Evolutionary conservation across 2,329 filamentous ascomycete genomes (phyloP).

Genomic region (Nannizziopsis arthrosporioides): DNA sequence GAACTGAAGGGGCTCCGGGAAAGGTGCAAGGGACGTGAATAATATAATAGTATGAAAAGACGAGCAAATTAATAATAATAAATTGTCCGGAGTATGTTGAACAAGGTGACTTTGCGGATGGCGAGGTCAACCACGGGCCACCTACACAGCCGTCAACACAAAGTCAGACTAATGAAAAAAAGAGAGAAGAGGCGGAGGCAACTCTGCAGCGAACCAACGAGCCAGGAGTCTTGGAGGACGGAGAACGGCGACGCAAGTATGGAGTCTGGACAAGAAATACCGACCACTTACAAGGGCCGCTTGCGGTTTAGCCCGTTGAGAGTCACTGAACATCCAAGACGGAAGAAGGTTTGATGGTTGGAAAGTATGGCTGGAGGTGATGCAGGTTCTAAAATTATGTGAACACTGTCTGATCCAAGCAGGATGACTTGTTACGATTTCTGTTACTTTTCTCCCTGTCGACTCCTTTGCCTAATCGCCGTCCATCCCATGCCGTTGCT

Average conservation of each 20-base stretch:
- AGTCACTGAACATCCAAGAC: slow-evolving; percentile 1
- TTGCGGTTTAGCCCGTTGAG: slow-evolving; percentile 6
- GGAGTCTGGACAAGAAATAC: slow-evolving; percentile 1
- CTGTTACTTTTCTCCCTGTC: background rate
- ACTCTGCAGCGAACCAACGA: background rate
- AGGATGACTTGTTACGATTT: background rate
- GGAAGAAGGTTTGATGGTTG: background rate
- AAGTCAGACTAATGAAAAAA: background rate
- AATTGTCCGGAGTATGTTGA: background rate
- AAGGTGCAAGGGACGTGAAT: background rate
- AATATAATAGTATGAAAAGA: background rate
- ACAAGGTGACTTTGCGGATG: background rate
- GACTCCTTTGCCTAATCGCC: too few relatives aligned
- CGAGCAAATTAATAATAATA: background rate
- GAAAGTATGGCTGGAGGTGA: too few relatives aligned
- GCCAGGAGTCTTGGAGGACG: background rate
- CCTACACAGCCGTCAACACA: slow-evolving; percentile 1
- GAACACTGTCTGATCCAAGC: too few relatives aligned
- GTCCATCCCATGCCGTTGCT: too few relatives aligned
- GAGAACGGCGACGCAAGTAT: slow-evolving; percentile 5
- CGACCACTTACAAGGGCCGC: slow-evolving; percentile 5
- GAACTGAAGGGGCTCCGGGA: background rate
- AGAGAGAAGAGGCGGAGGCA: slow-evolving; percentile 7
- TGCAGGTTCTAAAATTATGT: too few relatives aligned
- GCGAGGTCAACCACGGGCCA: background rate